These are phyloP conservation scores for Arthrobotrys pseudoclavata DNA, from an alignment of 2,329 filamentous ascomycete species.

Conservation along the genomic window DNA sequence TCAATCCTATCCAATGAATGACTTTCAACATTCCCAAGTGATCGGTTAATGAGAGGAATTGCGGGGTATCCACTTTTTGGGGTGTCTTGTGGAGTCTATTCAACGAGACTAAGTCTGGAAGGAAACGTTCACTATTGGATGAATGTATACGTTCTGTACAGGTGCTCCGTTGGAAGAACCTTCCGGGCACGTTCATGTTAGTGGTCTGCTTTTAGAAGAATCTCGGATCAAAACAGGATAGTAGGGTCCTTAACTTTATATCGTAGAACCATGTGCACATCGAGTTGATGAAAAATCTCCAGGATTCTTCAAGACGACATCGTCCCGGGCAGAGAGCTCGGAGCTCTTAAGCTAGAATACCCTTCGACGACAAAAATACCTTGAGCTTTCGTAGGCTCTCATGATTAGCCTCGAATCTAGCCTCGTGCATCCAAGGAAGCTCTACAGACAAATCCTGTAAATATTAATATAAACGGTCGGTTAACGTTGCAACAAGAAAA, in stretches of 20 bases:
- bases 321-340: not conserved
- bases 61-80: constrained; percentile 22
- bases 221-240: not conserved
- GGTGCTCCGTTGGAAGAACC: not conserved
- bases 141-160: too few relatives aligned
- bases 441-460: not conserved
- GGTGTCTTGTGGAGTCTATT: not conserved
- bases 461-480: not conserved
- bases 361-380: not conserved
- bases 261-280: too few relatives aligned
- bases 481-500: not conserved
- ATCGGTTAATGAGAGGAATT: not conserved
- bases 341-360: not conserved
- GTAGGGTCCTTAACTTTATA: not conserved
- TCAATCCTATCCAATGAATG: constrained; percentile 40
- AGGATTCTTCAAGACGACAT: not conserved
- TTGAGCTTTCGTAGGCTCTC: not conserved
- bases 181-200: not conserved
- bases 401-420: not conserved
- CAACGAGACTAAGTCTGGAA: too few relatives aligned
- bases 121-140: too few relatives aligned
- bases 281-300: too few relatives aligned
- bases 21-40: not conserved
- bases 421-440: not conserved
- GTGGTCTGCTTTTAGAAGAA: not conserved